Percentiles rank a stretch among this genome's conserved stretches.
Conservation (phyloP, 2,329 filamentous ascomycete genomes). For the Paramyrothecium sp. region DNA sequence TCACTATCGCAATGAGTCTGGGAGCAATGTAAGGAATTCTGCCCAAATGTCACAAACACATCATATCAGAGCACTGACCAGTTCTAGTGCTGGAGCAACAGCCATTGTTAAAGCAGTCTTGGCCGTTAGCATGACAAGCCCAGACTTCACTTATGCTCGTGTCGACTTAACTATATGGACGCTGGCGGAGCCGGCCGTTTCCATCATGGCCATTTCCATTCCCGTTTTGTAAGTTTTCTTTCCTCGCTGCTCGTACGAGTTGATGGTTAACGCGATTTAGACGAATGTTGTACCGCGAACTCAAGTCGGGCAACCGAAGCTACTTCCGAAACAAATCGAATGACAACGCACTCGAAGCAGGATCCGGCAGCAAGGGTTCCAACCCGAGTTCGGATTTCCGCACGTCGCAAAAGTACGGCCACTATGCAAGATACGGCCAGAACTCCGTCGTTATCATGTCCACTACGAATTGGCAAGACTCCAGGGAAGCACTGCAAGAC, state of each 20-base stretch:
- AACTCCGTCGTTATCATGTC: constrained; percentile 31
- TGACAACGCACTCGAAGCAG: constrained; percentile 7
- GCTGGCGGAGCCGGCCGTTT: constrained; percentile 29
- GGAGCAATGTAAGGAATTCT: constrained; percentile 25
- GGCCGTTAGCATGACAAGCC: constrained; percentile 27
- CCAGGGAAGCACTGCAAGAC: constrained; percentile 27
- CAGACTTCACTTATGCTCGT: constrained; percentile 30
- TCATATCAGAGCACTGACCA: constrained; percentile 4
- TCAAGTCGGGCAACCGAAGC: constrained; percentile 26
- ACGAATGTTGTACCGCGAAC: constrained; percentile 30
- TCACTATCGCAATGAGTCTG: constrained; percentile 33
- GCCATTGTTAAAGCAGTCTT: constrained; percentile 32
- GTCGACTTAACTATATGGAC: constrained; percentile 35
- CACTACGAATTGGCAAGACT: constrained; percentile 26
- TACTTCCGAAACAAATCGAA: constrained; percentile 19
- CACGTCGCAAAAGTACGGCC: constrained; percentile 14
- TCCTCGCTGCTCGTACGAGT: neutral
- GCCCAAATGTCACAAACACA: too few relatives aligned
- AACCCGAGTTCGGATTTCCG: constrained; percentile 7
- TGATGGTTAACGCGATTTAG: constrained; percentile 14
- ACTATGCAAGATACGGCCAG: constrained; percentile 20
- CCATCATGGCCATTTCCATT: constrained; percentile 33
- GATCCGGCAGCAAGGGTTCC: constrained; percentile 1
- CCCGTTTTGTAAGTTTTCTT: constrained; percentile 26
- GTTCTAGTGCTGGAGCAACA: constrained; percentile 25